phyloP scores from a whole-genome alignment of 345 rosid species.

The Arabidopsis thaliana region TAIR10.1 NC_003074.8:1273501-1274000 shows the following conservation, averaged over 20 bases:
- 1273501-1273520: conserved; percentile 24
- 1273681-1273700: conserved; percentile 65
- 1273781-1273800: conserved; percentile 77
- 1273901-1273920: conserved; percentile 88
- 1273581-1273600: conserved; percentile 88
- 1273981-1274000: conserved; percentile 79
- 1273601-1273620: conserved; percentile 71
- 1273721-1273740: conserved; percentile 54
- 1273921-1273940: conserved; percentile 78
- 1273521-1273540: conserved; percentile 17
- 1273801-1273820: conserved; percentile 79
- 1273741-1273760: conserved; percentile 96
- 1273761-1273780: conserved; percentile 74
- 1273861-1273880: conserved; percentile 86
- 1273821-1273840: conserved; percentile 88
- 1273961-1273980: conserved; percentile 90
- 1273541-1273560: conserved; percentile 51
- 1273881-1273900: conserved; percentile 89
- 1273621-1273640: conserved; percentile 67
- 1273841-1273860: conserved; percentile 84
- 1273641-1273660: conserved; percentile 67
- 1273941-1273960: conserved; percentile 81
- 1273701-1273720: conserved; percentile 58
- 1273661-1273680: conserved; percentile 60
- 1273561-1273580: conserved; percentile 74